phyloP scores from a whole-genome alignment of 306 rosid species.

The Adenanthera pavonina region DNA sequence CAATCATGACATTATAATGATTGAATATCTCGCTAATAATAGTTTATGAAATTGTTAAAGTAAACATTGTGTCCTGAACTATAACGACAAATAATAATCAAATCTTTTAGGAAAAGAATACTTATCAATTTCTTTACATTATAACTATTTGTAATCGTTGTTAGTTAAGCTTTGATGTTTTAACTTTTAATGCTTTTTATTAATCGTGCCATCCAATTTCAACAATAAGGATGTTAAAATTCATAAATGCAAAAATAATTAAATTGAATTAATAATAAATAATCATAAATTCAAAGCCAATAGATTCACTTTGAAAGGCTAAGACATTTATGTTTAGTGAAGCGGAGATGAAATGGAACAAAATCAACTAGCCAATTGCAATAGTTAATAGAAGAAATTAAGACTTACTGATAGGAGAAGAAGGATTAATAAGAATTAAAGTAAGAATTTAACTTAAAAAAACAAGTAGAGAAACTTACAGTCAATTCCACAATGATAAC shows the following conservation, averaged over 20 bases:
- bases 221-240: neutral
- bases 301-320: neutral
- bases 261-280: neutral
- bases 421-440: neutral
- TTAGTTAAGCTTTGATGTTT: too few relatives aligned
- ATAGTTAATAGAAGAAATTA: neutral
- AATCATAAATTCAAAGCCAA: neutral
- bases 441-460: neutral
- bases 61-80: too few relatives aligned
- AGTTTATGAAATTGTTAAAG: too few relatives aligned
- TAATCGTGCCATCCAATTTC: too few relatives aligned
- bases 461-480: slow-evolving; percentile 25
- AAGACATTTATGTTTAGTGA: neutral
- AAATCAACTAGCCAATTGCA: neutral
- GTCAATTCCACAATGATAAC: slow-evolving; percentile 31
- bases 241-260: neutral
- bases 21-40: too few relatives aligned
- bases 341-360: neutral
- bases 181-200: too few relatives aligned
- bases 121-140: too few relatives aligned
- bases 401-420: neutral
- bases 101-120: too few relatives aligned
- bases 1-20: too few relatives aligned
- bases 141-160: too few relatives aligned
- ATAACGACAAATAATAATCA: too few relatives aligned